Base-by-base conservation (phyloP, 2,329 filamentous ascomycete genomes). In the Cercospora canescens region DNA sequence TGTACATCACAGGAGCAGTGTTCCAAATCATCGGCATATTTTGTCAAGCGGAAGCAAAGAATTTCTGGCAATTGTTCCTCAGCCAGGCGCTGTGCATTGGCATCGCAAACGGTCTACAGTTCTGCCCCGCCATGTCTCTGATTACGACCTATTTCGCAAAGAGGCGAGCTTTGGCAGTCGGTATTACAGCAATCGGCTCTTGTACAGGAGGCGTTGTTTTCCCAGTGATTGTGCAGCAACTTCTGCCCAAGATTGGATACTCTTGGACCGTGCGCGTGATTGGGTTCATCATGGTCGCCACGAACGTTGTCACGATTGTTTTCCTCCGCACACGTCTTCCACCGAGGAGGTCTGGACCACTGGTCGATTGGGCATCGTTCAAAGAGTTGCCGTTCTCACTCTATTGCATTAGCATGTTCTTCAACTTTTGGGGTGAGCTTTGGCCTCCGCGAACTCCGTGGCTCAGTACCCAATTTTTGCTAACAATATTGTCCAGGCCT, bases 111-210 rank as follows among this genome's bases (percentile, higher is more conserved):
- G 89, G 89, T 1, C 86, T 83, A 62, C 77, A 91, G 3, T 91
- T 90, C 76, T 86, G 87, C 57, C 87, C 90, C 0, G 81, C 84
- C 39, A 82, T 92, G 52, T 85, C 89, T 1, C 84, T 90, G 1
- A 78, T 91, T 1, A 85, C 88, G 9, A 90, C 89, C 2, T 92
- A 91, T 72, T 91, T 91, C 72, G 80, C 81, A 28, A 80, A 80
- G 58, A 84, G 80, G 66, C 81, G 86, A 61, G 83, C 83, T 0
- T 76, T 91, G 28, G 88, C 86, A 1, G 83, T 89, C 32, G 87
- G 87, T 1, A 72, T 90, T 5, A 84, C 85, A 2, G 86, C 88
- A 2, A 82, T 83, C 7, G 89, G 89, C 1, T 86, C 84, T 32
- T 85, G 84, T 12, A 80, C 86, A 5, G 86, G 86, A 2, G 86